Evolutionary conservation across 2,329 filamentous ascomycete genomes (phyloP), one percentile per base, ranked within the genome.

Genomic region (Sordariomycetes sp.): DNA sequence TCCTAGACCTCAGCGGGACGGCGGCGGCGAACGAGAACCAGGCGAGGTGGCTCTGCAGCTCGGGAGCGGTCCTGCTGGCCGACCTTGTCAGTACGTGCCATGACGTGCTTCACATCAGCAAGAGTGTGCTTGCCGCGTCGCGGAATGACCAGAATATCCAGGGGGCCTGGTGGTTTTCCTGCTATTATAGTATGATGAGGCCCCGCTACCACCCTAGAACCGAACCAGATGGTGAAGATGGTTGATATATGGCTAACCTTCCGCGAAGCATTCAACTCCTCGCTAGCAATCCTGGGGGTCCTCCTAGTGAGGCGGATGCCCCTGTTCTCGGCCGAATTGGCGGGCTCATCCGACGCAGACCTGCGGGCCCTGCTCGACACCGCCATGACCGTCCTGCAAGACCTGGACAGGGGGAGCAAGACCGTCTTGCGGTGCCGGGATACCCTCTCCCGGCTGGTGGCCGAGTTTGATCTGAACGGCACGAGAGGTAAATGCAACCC

Each of bases 51-150:
- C 34, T 55, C 25, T 40, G 35, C 20, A 55, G 32, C 28, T 55
- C 11, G 16, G 37, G 35, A 8, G 54, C 54, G n/a, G 34, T 46
- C 18, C 54, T 55, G 16, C 54, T 55, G 1, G 35, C 34, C 18
- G 54, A 55, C 28, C 24, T 55, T 12, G 34, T 25, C 35, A n/a
- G 18, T 14, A 55, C 35, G n/a, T 55, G 34, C 10, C 32, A 35
- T 12, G 54, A 55, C 35, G 54, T 55, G 54, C 54, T 55, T 25
- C 54, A 55, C 18, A 55, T 55, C 34, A 55, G 35, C 37, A 55
- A 18, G 7, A 46, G 40, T 11, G 46, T 43, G 3, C 54, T 46
- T 3, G 11, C 54, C 10, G 54, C 37, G 37, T 40, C 54, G 24
- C 35, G 37, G 24, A 55, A 55, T 28, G 54, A 55, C n/a, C n/a